phyloP scores from a whole-genome alignment of 2,329 filamentous ascomycete genomes.

The Pyrenophora seminiperda region DNA sequence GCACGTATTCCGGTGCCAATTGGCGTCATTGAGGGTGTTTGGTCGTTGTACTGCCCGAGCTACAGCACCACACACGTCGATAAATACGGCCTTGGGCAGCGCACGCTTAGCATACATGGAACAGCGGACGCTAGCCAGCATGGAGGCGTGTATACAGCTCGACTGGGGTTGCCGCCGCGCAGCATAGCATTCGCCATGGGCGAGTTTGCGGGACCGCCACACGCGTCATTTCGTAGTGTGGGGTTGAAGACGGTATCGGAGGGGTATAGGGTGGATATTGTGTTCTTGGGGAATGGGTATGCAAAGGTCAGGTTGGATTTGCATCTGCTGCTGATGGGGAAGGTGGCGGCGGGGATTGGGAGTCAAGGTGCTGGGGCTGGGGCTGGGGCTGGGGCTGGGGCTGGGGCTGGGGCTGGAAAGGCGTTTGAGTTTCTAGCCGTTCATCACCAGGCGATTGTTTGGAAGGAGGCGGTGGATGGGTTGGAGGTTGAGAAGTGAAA shows the following conservation, averaged over 20 bases:
- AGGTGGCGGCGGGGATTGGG: constrained; percentile 10
- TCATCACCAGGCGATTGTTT: constrained; percentile 15
- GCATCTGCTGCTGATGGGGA: constrained; percentile 35
- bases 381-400: constrained; percentile 21
- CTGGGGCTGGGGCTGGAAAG: constrained; percentile 31
- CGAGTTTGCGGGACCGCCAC: constrained; percentile 30
- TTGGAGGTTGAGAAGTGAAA: constrained; percentile 15
- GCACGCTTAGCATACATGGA: constrained; percentile 29
- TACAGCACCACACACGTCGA: constrained; percentile 35
- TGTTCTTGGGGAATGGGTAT: constrained; percentile 41
- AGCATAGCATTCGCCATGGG: constrained; percentile 26
- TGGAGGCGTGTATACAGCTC: constrained; percentile 28
- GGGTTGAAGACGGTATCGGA: constrained; percentile 28
- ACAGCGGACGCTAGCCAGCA: constrained; percentile 20
- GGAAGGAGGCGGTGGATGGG: constrained; percentile 17
- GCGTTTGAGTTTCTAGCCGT: constrained; percentile 35
- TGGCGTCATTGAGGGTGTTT: constrained; percentile 30
- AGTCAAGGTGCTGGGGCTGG: constrained; percentile 7
- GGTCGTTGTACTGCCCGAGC: constrained; percentile 35
- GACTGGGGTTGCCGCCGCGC: constrained; percentile 36
- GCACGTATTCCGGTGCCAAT: constrained; percentile 34
- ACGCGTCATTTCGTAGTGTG: constrained; percentile 34
- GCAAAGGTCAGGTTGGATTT: constrained; percentile 34
- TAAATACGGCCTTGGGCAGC: constrained; percentile 34
- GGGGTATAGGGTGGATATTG: constrained; percentile 32